Conservation (phyloP, 1,284 basidiomycete genomes). For the Inonotus obliquus region DNA sequence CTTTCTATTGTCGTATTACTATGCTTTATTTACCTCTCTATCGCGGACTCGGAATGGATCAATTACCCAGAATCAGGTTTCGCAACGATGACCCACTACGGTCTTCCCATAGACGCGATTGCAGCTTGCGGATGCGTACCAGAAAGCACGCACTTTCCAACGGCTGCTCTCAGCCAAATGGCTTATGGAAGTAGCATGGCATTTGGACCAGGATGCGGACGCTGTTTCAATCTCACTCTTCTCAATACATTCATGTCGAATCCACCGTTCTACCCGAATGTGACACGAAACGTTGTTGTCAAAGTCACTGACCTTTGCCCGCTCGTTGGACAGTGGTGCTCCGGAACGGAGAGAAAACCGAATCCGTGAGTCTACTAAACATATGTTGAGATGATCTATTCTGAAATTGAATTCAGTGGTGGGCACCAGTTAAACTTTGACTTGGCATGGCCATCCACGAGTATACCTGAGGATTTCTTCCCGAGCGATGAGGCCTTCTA, state of each 20-base stretch:
- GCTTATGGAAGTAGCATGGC: constrained; percentile 69
- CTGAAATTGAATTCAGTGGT: constrained; percentile 39
- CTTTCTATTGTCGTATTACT: background rate
- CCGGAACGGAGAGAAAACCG: constrained; percentile 50
- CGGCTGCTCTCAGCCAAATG: constrained; percentile 70
- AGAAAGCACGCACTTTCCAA: constrained; percentile 67
- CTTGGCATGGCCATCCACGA: constrained; percentile 66
- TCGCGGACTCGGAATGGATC: constrained; percentile 15
- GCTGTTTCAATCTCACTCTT: constrained; percentile 72
- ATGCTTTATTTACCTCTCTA: background rate
- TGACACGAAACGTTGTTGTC: constrained; percentile 58
- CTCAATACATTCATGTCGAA: constrained; percentile 58
- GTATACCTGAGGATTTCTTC: constrained; percentile 67
- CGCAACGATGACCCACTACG: constrained; percentile 63
- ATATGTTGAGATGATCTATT: background rate
- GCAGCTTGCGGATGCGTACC: constrained; percentile 62
- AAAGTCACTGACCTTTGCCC: constrained; percentile 77
- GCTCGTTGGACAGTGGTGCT: constrained; percentile 56
- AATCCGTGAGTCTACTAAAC: constrained; percentile 47
- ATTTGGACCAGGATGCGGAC: constrained; percentile 71
- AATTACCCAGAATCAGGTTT: constrained; percentile 19
- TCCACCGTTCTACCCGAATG: constrained; percentile 65
- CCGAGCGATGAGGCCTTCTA: constrained; percentile 60
- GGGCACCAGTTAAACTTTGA: constrained; percentile 71
- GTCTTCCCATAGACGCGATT: constrained; percentile 51